phyloP scores from a whole-genome alignment of 176 grass and related monocot species.

The Carex kokanica region DNA sequence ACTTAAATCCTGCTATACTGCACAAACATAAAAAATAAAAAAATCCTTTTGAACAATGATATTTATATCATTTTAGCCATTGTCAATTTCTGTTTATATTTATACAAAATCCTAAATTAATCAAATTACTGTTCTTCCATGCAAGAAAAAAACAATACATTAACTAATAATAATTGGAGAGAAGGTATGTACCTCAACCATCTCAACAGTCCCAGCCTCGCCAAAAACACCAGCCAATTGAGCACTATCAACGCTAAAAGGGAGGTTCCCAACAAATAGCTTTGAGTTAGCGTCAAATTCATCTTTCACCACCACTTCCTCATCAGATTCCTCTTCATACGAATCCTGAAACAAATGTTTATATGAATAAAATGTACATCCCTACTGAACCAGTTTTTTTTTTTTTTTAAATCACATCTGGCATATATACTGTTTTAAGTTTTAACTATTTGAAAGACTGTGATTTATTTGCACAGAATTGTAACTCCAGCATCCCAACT shows the following conservation, averaged over 20 bases:
- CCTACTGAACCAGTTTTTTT: not conserved
- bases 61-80: not conserved
- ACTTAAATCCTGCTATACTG: too few species aligned
- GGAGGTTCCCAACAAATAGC: slow-evolving; percentile 91
- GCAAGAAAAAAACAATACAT: not conserved
- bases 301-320: slow-evolving; percentile 24
- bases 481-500: not conserved
- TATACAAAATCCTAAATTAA: not conserved
- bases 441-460: not conserved
- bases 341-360: slow-evolving; percentile 19
- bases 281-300: slow-evolving; percentile 44
- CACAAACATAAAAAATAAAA: not conserved
- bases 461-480: not conserved
- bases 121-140: not conserved
- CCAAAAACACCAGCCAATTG: slow-evolving; percentile 88
- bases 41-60: not conserved
- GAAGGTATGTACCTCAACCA: slow-evolving; percentile 68
- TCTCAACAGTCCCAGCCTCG: slow-evolving; percentile 78
- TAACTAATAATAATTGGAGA: not conserved
- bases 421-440: not conserved
- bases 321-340: slow-evolving; percentile 4
- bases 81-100: not conserved
- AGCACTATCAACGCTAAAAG: slow-evolving; percentile 85
- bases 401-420: not conserved
- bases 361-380: not conserved